Conservation (phyloP, 2,329 filamentous ascomycete genomes). For the Atkinsonella hypoxylon region DNA sequence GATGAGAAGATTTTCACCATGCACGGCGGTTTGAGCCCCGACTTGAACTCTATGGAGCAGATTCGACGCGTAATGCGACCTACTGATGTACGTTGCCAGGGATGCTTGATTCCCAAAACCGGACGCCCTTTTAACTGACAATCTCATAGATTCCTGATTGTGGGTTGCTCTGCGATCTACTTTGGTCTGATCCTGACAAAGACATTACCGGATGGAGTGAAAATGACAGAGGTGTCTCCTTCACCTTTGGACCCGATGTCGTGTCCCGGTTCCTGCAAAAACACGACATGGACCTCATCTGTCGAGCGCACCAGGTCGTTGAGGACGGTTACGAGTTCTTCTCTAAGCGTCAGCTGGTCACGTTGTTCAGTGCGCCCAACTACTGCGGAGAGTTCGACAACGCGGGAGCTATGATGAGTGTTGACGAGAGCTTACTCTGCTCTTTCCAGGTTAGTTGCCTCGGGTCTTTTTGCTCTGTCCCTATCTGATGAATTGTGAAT, state of each 20-base stretch:
- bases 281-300: conserved; percentile 99
- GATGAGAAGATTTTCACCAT: conserved; percentile 99
- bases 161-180: conserved; percentile 88
- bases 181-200: conserved; percentile 99
- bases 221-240: conserved; percentile 96
- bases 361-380: conserved; percentile 94
- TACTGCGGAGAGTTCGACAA: conserved; percentile 99
- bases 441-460: conserved; percentile 74
- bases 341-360: conserved; percentile 94
- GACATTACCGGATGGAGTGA: conserved; percentile 99
- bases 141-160: conserved; percentile 83
- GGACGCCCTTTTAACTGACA: conserved; percentile 6
- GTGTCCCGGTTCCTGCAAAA: conserved; percentile 96
- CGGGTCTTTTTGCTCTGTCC: background rate
- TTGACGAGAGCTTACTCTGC: conserved; percentile 95
- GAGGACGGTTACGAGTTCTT: conserved; percentile 99
- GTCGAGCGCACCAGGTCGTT: conserved; percentile 95
- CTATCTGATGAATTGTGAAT: background rate
- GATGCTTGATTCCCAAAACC: background rate
- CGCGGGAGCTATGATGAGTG: conserved; percentile 98
- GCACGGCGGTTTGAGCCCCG: conserved; percentile 94
- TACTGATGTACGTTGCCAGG: conserved; percentile 70
- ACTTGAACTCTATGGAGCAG: conserved; percentile 99
- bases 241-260: conserved; percentile 95
- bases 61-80: conserved; percentile 98